These are phyloP conservation scores for Ilyonectria sp. DNA, from an alignment of 2,329 filamentous ascomycete species.

Conservation along the genomic window DNA sequence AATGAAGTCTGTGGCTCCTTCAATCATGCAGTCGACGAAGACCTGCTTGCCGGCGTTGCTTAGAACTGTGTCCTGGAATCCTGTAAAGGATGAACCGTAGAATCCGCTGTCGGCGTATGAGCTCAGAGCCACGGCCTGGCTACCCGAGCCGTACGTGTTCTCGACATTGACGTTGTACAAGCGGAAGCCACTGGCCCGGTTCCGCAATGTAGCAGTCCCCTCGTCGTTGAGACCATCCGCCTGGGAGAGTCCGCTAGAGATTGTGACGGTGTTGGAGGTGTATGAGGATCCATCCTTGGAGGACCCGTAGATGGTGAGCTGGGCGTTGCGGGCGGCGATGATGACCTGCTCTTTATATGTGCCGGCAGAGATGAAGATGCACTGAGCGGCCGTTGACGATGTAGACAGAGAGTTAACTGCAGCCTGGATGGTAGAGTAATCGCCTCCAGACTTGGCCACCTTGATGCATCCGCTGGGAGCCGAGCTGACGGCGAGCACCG, in stretches of 20 bases:
- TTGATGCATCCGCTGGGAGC: conserved; percentile 64
- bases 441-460: conserved; percentile 58
- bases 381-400: conserved; percentile 62
- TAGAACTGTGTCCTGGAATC: conserved; percentile 67
- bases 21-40: conserved; percentile 60
- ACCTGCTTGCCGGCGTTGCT: conserved; percentile 63
- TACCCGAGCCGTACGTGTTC: conserved; percentile 63
- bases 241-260: conserved; percentile 59
- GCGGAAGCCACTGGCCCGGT: conserved; percentile 63
- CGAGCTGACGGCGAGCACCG: conserved; percentile 43
- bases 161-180: conserved; percentile 74
- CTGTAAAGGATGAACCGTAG: conserved; percentile 62
- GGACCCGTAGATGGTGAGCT: conserved; percentile 71
- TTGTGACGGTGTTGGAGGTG: conserved; percentile 70
- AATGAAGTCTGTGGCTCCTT: conserved; percentile 66
- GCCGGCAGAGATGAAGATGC: conserved; percentile 75
- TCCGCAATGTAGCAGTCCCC: conserved; percentile 61
- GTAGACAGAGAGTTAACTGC: conserved; percentile 71
- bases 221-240: conserved; percentile 67
- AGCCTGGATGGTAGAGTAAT: conserved; percentile 60
- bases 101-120: conserved; percentile 62
- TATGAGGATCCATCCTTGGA: conserved; percentile 66
- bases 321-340: conserved; percentile 62
- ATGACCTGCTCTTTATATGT: conserved; percentile 71
- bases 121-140: conserved; percentile 63